Percentiles rank a stretch among this genome's conserved stretches.
Conservation (phyloP, 768 basidiomycete species). For the Boletus eberwhitei region DNA sequence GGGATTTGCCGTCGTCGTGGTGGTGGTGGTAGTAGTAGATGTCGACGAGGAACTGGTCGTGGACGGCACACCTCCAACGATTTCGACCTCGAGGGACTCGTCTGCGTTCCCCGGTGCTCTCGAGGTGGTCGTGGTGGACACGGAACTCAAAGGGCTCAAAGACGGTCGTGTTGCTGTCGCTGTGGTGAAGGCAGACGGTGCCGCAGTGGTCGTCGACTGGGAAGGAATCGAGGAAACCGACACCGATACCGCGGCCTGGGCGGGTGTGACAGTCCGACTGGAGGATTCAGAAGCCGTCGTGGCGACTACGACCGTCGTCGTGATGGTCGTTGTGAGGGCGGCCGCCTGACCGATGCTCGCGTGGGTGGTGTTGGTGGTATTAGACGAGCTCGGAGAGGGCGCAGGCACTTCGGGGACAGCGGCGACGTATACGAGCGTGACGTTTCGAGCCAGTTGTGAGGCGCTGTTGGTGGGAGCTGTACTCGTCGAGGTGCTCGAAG, state of each 20-base stretch:
- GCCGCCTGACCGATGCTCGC: background rate
- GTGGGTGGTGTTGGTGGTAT: background rate
- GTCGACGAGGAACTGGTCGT: background rate
- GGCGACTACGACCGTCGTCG: conserved; percentile 19
- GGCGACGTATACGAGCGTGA: conserved; percentile 54
- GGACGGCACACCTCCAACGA: conserved; percentile 13
- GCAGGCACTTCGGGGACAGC: conserved; percentile 30
- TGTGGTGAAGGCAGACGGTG: background rate
- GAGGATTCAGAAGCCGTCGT: conserved; percentile 6
- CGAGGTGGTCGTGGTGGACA: background rate
- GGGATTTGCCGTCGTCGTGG: background rate
- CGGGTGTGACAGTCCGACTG: conserved; percentile 2
- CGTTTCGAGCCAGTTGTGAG: conserved; percentile 31
- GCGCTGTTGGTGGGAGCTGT: conserved; percentile 6
- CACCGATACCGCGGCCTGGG: conserved; percentile 16
- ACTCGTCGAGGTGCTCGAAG: conserved; percentile 20
- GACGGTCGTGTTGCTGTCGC: conserved; percentile 3
- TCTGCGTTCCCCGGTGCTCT: background rate
- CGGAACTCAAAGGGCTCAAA: background rate
- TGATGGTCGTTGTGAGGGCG: conserved; percentile 27
- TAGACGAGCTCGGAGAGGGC: background rate
- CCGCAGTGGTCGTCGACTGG: background rate
- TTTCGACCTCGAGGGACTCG: conserved; percentile 21
- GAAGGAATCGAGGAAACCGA: conserved; percentile 4
- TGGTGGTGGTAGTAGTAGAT: background rate